phyloP scores from a whole-genome alignment of 208 protist genomes.

The Naegleria gruberi region DNA sequence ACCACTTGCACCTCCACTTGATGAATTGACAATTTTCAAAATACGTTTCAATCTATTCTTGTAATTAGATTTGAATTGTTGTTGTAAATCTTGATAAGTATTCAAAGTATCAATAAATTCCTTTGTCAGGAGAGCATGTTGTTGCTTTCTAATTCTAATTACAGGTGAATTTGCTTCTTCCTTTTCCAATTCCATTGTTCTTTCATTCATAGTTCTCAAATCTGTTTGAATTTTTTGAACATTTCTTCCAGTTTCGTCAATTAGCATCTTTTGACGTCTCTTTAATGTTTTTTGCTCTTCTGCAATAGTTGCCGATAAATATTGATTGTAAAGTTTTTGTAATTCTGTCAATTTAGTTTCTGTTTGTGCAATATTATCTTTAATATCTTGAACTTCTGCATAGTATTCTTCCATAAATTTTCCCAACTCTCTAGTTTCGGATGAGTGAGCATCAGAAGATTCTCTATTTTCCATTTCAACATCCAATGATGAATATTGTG shows the following conservation, averaged over 20 bases:
- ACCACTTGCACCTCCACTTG: not conserved
- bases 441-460: not conserved
- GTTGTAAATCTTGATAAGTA: constrained; percentile 5
- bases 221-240: not conserved
- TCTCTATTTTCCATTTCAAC: not conserved
- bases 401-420: constrained; percentile 13
- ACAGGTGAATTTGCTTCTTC: not conserved
- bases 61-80: not conserved
- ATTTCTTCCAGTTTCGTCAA: not conserved
- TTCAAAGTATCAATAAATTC: not conserved
- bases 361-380: not conserved
- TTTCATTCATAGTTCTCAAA: not conserved
- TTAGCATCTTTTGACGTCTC: not conserved
- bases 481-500: not conserved
- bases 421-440: not conserved
- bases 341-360: not conserved
- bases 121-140: not conserved
- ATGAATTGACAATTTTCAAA: not conserved
- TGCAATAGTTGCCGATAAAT: not conserved
- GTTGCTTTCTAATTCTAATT: constrained; percentile 3
- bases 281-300: constrained; percentile 8
- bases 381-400: not conserved
- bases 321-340: constrained; percentile 12
- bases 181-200: not conserved
- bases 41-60: not conserved